Conservation (phyloP, 2,329 filamentous ascomycete genomes). For the Claviceps fusiformis region DNA sequence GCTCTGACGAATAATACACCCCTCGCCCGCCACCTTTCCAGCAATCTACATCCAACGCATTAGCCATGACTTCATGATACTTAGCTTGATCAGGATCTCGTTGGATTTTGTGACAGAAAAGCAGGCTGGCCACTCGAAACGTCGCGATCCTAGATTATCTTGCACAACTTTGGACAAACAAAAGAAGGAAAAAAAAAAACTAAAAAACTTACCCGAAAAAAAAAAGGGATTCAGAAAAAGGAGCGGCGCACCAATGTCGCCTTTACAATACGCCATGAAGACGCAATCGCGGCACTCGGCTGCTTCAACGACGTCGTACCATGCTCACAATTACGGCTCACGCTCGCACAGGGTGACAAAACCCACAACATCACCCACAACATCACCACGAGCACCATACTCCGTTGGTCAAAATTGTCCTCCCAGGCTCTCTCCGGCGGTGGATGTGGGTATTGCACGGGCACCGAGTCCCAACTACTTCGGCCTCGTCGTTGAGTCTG, state of each 20-base stretch:
- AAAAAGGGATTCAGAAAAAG: slow-evolving; percentile 10
- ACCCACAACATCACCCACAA: slow-evolving; percentile 36
- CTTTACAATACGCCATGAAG: slow-evolving; percentile 33
- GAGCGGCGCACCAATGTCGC: slow-evolving; percentile 19
- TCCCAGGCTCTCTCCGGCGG: slow-evolving; percentile 33
- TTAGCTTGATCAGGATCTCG: not conserved
- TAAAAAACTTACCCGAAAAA: not conserved
- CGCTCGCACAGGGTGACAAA: slow-evolving; percentile 26
- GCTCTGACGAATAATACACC: not conserved
- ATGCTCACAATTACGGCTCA: slow-evolving; percentile 27
- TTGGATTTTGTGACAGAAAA: not conserved
- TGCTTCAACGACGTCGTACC: slow-evolving; percentile 19
- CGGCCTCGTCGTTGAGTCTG: slow-evolving; percentile 54
- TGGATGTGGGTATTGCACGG: slow-evolving; percentile 22
- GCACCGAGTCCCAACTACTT: slow-evolving; percentile 76
- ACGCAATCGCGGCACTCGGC: slow-evolving; percentile 26
- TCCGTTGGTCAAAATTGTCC: slow-evolving; percentile 42
- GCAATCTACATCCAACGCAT: not conserved
- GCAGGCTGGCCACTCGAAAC: not conserved
- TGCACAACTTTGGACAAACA: slow-evolving; percentile 5
- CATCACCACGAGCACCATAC: slow-evolving; percentile 37
- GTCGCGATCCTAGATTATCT: not conserved
- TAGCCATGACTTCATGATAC: slow-evolving; percentile 5
- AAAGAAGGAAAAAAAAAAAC: slow-evolving; percentile 9
- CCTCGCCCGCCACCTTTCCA: not conserved